Percentiles rank a stretch among this genome's conserved stretches.
These are phyloP conservation scores for Lavandula angustifolia DNA, from an alignment of 257 asterid species.

Conservation along the genomic window DNA sequence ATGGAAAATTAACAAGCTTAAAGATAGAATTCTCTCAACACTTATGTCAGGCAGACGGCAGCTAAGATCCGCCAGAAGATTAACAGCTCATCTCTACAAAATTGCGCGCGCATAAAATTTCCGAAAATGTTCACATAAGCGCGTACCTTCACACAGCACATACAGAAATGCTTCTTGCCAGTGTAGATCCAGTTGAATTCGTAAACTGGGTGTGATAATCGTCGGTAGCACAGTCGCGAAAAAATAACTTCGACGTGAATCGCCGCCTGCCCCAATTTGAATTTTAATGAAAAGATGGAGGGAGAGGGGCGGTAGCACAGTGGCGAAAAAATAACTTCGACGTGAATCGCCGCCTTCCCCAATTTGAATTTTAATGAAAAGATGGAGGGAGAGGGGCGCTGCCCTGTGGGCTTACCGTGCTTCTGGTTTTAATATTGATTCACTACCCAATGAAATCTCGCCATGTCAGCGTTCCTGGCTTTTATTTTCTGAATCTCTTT, in stretches of 20 bases:
- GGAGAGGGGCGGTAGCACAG: neutral
- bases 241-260: conserved; percentile 34
- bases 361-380: conserved; percentile 41
- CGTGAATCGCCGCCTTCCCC: conserved; percentile 40
- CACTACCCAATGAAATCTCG: conserved; percentile 7
- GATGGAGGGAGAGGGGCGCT: neutral
- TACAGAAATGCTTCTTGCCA: conserved; percentile 17
- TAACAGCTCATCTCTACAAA: neutral
- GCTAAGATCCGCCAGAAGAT: neutral
- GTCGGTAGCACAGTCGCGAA: conserved; percentile 37
- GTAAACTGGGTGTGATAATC: neutral
- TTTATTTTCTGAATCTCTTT: neutral
- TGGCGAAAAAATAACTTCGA: conserved; percentile 44
- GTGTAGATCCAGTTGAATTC: conserved; percentile 9
- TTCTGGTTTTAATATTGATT: too few species aligned
- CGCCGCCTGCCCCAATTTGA: conserved; percentile 51
- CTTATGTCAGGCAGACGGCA: neutral
- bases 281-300: conserved; percentile 27
- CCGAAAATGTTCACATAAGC: neutral
- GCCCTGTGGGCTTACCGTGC: neutral
- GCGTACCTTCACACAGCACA: conserved; percentile 29
- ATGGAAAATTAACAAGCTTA: neutral
- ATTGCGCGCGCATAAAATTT: neutral
- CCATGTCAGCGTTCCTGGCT: conserved; percentile 19
- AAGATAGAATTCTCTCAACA: neutral